Evolutionary conservation across 495 filamentous ascomycete genomes (phyloP), one percentile per base, ranked within the genome.

Genomic region (Podospora bellae-mahoneyi): DNA sequence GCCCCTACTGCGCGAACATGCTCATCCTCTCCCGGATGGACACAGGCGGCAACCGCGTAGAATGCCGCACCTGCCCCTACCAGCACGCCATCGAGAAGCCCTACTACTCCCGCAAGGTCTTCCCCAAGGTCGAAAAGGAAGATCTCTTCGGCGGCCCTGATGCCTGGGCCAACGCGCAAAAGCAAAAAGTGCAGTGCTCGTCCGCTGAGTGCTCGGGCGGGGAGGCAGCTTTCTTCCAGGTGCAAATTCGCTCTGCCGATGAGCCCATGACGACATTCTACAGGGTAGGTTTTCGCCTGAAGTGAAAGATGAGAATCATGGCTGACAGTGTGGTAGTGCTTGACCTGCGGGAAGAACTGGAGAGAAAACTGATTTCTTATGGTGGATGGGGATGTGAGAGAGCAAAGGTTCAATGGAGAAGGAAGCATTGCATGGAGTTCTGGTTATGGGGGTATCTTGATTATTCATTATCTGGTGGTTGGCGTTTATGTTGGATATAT

Each of bases 241-340:
- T 97, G 73, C 95, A 99, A 85, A 98, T 97, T 81, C 89, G 95
- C 67, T 96, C 92, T 82, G 95, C 96, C 55, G 95, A 99, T 81
- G 95, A 99, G 84, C 95, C 95, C 64, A 97, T 97, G 93, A 99
- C 95, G 60, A 92, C 86, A 55, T 98, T 99, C 79, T 94, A 90
- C 77, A 93, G 91, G 90, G 92, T 94, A 70, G 64, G 83, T 39
- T 23, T 57, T 66, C n/a, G 23, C 23, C 27, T 61, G 2, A 30
- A 32, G 62, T 23, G 39, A 57, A 28, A 27, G 59, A 30, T 15
- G 44, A 30, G 13, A 44, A 57, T 39, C 53, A 63, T 19, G 27
- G 72, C 72, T 78, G 66, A 80, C 60, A 7, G 18, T 64, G 48
- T 66, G n/a, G 65, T 64, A 88, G 86, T 88, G 86, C 69, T 86